Conservation (phyloP, 495 filamentous ascomycete genomes). For the Lepidopterella palustris region DNA sequence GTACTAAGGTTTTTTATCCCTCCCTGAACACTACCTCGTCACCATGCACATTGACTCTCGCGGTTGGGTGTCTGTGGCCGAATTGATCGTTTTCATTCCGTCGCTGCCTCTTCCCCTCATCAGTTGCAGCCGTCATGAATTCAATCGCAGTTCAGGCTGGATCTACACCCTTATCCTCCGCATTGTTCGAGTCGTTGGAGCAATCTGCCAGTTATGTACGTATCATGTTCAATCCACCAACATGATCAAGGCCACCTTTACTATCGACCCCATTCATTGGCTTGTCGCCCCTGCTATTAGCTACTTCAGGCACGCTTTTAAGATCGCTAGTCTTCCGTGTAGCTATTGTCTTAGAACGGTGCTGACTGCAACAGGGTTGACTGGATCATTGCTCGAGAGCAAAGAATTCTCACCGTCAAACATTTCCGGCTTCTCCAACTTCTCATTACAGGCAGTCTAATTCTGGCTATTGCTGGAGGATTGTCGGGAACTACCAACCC, state of each 20-base stretch:
- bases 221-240: slow-evolving; percentile 10
- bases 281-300: slow-evolving; percentile 27
- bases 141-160: slow-evolving; percentile 25
- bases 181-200: slow-evolving; percentile 21
- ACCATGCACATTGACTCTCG: background rate
- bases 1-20: no score
- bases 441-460: slow-evolving; percentile 24
- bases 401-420: slow-evolving; percentile 2
- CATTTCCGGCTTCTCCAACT: slow-evolving; percentile 27
- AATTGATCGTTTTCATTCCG: slow-evolving; percentile 14
- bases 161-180: slow-evolving; percentile 31
- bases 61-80: background rate
- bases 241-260: slow-evolving; percentile 23
- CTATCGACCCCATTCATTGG: slow-evolving; percentile 29
- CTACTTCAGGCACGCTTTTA: slow-evolving; percentile 20
- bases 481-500: no score
- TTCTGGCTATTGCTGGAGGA: slow-evolving; percentile 26
- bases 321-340: slow-evolving; percentile 28
- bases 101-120: slow-evolving; percentile 1
- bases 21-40: background rate
- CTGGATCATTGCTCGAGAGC: no score
- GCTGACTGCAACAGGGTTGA: no score
- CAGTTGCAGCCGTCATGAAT: slow-evolving; percentile 27
- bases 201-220: slow-evolving; percentile 19
- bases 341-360: no score